Evolutionary conservation across 75 land plant species (phyloP), one percentile per base, ranked within the genome.

Genomic region (Adiantum capillusveneris): DNA sequence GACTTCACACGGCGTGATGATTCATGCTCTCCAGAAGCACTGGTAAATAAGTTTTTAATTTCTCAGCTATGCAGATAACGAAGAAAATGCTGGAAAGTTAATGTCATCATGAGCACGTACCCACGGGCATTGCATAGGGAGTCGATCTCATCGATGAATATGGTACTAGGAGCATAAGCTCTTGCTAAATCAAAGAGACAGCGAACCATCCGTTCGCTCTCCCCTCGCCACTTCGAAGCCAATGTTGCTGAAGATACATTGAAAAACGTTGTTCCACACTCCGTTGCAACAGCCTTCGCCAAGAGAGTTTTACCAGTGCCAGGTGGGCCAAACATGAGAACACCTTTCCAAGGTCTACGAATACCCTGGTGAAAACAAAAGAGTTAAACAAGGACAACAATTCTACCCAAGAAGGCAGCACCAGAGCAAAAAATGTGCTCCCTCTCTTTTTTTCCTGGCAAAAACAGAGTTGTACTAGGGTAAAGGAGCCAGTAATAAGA

Each of bases 151-250:
- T 94, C 98, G 52, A 94, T 86, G 56, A 94, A 94, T 43, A 94
- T 94, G 26, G 98, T 94, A 61, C 96, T 90, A 0, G 96, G 98
- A 62, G 98, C 91, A 79, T 94, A 84, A 51, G 96, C 91, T 61
- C 98, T 81, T 53, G 98, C 98, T 51, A 94, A 85, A 50, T 94
- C 98, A 78, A 93, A 94, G 64, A 94, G 74, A 62, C 82, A 79
- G 19, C 91, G 87, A 31, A 94, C 98, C 98, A 94, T 86, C 71
- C 96, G 87, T 68, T 94, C 98, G 74, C 96, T 94, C 60, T 94
- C 96, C 6, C 98, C 98, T 56, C 96, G 82, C 98, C 98, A 94
- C 66, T 94, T 94, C 39, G 96, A 90, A 36, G 96, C 98, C 56
- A 94, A 57, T 9, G 98, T 90, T 26, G 98, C 96, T 48, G 96